Base-by-base conservation (phyloP, 2,329 filamentous ascomycete species). In the Sporothrix pallida region DNA sequence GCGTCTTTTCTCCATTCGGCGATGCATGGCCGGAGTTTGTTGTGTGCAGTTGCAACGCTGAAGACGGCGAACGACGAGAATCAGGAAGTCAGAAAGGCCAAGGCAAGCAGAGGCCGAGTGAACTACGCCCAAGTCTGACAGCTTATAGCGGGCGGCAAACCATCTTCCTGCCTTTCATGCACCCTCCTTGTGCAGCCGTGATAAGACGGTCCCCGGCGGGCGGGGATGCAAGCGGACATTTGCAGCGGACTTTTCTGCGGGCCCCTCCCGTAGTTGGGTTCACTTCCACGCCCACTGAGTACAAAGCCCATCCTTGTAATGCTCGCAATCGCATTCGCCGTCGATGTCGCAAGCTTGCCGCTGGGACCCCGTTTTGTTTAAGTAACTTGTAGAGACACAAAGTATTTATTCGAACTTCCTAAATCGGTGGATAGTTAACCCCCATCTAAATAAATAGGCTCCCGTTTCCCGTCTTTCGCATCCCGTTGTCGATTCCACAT, bases 401-500 rank as follows among this genome's bases (percentile, higher is more conserved):
- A 48, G 31, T 37, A 12, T 26, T 56, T 12, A 26, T 12, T 56
- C 20, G 52, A 3, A 23, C 52, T 5, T 17, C 20, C 7, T 4
- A 4, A 13, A 13, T 44, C 62, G 42, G 56, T 17, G 42, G 8
- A 63, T 23, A 23, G n/a, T 12, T 46, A 23, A 48, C 20, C 62
- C 31, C 37, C 17, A 23, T 46, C 3, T 20, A 20, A 23, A 44
- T 67, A 67, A 48, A 67, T 67, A 67, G 42, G 42, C 20, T 48
- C 42, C 42, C n/a, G 31, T 37, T 37, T 37, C 31, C 31, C 7
- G 31, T 37, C 31, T 7, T 37, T 37, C 31, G 17, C 37, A 12
- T 67, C 62, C n/a, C 42, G n/a, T 20, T 13, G 62, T 46, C 42
- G 62, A 67, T 26, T 67, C 62, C 42, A 23, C 62, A 26, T 26